phyloP scores from a whole-genome alignment of 768 basidiomycete species.

The Leccinellum rugosiceps region DNA sequence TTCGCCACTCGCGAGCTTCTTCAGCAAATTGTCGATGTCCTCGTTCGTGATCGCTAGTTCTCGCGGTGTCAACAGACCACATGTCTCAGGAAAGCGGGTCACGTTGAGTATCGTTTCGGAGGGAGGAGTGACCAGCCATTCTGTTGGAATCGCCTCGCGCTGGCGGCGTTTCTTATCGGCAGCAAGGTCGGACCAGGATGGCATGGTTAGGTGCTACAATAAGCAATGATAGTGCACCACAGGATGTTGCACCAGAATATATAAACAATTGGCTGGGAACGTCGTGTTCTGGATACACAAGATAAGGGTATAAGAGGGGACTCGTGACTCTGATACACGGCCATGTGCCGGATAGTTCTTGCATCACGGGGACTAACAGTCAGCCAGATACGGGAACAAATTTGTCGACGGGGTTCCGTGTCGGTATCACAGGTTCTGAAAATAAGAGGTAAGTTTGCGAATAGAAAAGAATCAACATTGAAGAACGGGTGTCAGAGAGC shows the following conservation, averaged over 20 bases:
- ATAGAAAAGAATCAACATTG: neutral
- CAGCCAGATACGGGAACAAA: neutral
- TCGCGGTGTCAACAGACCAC: constrained; percentile 51
- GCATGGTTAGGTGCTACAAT: constrained; percentile 6
- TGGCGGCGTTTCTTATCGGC: constrained; percentile 55
- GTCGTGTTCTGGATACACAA: neutral
- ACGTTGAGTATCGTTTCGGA: constrained; percentile 50
- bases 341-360: neutral
- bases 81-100: constrained; percentile 48
- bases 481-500: constrained; percentile 41
- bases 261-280: constrained; percentile 6
- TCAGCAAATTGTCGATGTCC: constrained; percentile 43
- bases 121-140: constrained; percentile 58
- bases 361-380: constrained; percentile 3
- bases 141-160: constrained; percentile 53
- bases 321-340: neutral
- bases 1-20: constrained; percentile 47
- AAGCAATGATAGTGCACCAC: neutral
- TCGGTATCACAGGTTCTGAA: constrained; percentile 5
- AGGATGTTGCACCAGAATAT: constrained; percentile 3
- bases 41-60: constrained; percentile 63
- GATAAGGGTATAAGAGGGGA: constrained; percentile 4
- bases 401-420: neutral
- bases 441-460: constrained; percentile 18
- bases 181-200: constrained; percentile 50